Evolutionary conservation across 192 early-diverging fungal genomes (phyloP), one percentile per base, ranked within the genome.

Genomic region (Cetraspora pellucida): DNA sequence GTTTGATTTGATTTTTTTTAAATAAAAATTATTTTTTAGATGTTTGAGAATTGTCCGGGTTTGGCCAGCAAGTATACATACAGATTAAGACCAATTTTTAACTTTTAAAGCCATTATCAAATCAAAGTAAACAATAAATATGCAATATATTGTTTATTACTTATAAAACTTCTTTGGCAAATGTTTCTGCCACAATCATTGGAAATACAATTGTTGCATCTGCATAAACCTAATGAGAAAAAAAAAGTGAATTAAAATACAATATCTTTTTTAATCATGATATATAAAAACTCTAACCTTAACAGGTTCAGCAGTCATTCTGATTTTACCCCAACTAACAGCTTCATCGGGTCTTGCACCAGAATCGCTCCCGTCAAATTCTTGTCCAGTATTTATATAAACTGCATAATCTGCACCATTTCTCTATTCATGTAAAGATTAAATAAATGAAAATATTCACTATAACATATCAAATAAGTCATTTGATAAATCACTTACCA

Each of bases 281-380:
- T 0, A 52, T 19, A 19, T 13, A 52, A 52, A 52, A 14, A 13
- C 19, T 78, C 21, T 37, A 10, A 99, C 92, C 81, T 99, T 99
- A 76, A 97, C 92, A 23, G 92, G 88, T 80, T 95, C 88, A 10
- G 91, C 95, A 70, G 87, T 82, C 70, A 88, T 77, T 47, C 87
- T 83, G 77, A 99, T 98, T 85, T 99, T 99, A 55, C 97, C 97
- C 97, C 97, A 99, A 19, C 94, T 95, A 45, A 99, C 92, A 3
- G 97, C 97, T 81, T 99, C 97, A 77, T 99, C 97, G 7, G 97
- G 97, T 49, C 95, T 88, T 10, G 97, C 97, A 11, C 97, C 97
- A 27, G 97, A 93, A 83, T 99, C 97, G 82, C 93, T 94, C 47
- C 97, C 98, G 81, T 99, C 98, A 88, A 96, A 98, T 81, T 99